Base-by-base conservation (phyloP, 2,329 filamentous ascomycete genomes). In the Hypomyces perniciosus region DNA sequence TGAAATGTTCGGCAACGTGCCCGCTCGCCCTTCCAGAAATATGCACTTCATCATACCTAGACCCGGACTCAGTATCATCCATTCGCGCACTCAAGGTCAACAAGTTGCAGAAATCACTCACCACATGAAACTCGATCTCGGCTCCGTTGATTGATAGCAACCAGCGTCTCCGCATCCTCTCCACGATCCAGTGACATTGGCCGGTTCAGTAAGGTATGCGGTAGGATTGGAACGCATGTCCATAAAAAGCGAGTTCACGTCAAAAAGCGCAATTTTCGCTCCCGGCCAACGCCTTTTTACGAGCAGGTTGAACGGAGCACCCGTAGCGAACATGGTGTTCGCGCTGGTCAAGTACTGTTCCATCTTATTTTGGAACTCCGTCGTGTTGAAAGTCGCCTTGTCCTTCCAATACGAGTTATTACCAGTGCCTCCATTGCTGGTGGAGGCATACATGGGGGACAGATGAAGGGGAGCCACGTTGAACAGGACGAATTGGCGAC, bases 401-500 rank as follows among this genome's bases (percentile, higher is more conserved):
- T 72, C 65, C 8, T 49, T 46, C 77, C 75, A 80, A 62, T 74
- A 79, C 46, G 67, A 62, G 53, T 42, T 26, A 38, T 60, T 56
- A 3, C 51, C 51, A 2, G 51, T 44, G n/a, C 44, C 43, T 26
- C 47, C 47, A 12, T 46, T 50, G 31, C n/a, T 12, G 27, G 44
- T 49, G 4, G 50, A 43, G 7, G 58, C 79, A 62, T 91, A 92
- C 51, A 85, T 68, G 0, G 87, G 87, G 1, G 79, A 70, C n/a
- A 84, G 67, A 44, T 90, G 73, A 42, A 91, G 70, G 0, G 88
- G 86, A 0, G 77, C 80, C 10, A 78, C 67, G 62, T 90, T 90
- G 68, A 89, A 74, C 12, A 92, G 70, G 2, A 90, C 83, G 56
- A 91, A 90, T 53, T 81, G 81, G 9, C 86, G 75, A 0, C 74